Evolutionary conservation across 768 basidiomycete species (phyloP), one percentile per base, ranked within the genome.

Genomic region (Collybia nuda): DNA sequence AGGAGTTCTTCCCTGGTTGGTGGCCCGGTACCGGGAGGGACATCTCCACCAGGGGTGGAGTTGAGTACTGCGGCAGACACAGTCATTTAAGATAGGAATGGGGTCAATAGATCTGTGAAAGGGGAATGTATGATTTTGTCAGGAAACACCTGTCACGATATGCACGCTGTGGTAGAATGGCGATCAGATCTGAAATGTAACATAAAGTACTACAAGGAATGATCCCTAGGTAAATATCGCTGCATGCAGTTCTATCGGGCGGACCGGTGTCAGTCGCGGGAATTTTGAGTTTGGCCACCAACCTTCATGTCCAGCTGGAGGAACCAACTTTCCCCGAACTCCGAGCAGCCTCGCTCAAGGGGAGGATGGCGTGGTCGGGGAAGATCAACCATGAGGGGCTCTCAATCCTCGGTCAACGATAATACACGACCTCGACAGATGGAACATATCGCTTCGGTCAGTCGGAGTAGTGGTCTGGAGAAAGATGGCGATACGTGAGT

Each of bases 401-500:
- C 21, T 15, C 46, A 26, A 26, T 11, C 8, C 26, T 17, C 24
- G 18, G 35, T 40, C 23, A 5, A 11, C 11, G 6, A 38, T 14
- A 36, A 26, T 12, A 14, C 46, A 12, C 19, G 15, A 12, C 61
- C 58, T 51, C 57, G 69, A 44, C 76, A 70, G 39, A 84, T 89
- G 82, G 81, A 86, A 51, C 68, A 78, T 44, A 78, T 90, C 42
- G 77, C 88, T 1, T 87, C 86, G 1, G 80, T 90, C 41, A 90
- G 88, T 61, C 76, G 89, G 36, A 88, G 86, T 57, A 85, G 88
- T 56, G 88, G 89, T 8, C 62, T 90, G 21, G 85, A 85, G 57
- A 82, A 79, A 56, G 86, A 82, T 52, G 88, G 89, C 35, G 85
- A 90, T 67, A 76, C 79, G 89, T 91, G 67, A 77, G 88, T 66